phyloP scores from a whole-genome alignment of 257 asterid species.

The Plectranthus barbatus region DNA sequence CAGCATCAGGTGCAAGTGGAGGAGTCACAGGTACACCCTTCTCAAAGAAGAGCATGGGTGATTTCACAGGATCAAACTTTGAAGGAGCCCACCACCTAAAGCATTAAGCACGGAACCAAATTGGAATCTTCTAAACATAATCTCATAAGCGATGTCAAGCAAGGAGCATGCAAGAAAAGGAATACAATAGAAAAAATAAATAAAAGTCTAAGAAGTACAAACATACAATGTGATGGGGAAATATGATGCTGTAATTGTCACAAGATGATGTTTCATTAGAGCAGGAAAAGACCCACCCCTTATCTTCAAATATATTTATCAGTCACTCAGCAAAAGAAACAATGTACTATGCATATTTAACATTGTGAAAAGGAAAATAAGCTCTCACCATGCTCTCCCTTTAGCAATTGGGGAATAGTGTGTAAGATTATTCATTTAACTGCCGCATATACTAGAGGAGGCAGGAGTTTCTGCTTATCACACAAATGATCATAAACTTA shows the following conservation, averaged over 20 bases:
- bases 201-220: not conserved
- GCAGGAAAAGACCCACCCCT: not conserved
- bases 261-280: not conserved
- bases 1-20: conserved; percentile 55
- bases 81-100: conserved; percentile 99
- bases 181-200: not conserved
- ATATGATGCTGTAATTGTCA: not conserved
- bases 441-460: not conserved
- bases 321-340: not conserved
- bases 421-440: not conserved
- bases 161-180: not conserved
- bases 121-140: not conserved
- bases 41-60: conserved; percentile 93
- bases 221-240: not conserved
- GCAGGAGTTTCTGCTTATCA: conserved; percentile 4
- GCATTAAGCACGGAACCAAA: conserved; percentile 11
- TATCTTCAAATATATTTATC: not conserved
- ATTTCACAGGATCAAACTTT: conserved; percentile 89
- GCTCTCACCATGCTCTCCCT: not conserved
- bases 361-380: not conserved
- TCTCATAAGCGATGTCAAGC: not conserved
- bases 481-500: not conserved
- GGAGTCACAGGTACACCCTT: conserved; percentile 70
- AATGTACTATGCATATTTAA: not conserved
- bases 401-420: not conserved